Conservation (phyloP, 257 asterid species). For the Coffea eugenioides region DNA sequence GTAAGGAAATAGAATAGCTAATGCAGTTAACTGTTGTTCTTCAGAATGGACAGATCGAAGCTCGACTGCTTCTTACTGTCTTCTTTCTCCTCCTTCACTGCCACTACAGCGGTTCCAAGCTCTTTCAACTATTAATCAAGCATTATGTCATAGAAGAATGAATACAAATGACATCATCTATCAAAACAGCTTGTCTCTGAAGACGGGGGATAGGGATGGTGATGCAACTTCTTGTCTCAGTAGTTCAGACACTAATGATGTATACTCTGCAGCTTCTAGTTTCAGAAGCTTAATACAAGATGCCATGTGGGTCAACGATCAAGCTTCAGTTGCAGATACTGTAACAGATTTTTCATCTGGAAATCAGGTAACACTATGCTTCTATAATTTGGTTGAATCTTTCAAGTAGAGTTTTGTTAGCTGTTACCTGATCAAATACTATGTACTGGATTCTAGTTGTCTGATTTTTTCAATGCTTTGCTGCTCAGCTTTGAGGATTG, state of each 20-base stretch:
- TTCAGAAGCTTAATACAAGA: constrained; percentile 40
- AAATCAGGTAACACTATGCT: constrained; percentile 47
- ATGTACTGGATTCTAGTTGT: background rate
- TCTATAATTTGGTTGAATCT: constrained; percentile 2
- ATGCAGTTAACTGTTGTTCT: constrained; percentile 20
- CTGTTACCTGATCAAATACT: background rate
- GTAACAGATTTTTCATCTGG: constrained; percentile 28
- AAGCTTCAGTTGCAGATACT: constrained; percentile 38
- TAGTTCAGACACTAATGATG: constrained; percentile 23
- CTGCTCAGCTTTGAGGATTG: background rate
- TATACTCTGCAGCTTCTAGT: constrained; percentile 31
- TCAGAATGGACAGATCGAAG: constrained; percentile 63
- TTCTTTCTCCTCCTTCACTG: constrained; percentile 50
- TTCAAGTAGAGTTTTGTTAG: background rate
- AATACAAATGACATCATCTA: constrained; percentile 32
- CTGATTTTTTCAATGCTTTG: background rate
- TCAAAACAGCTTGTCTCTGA: constrained; percentile 19
- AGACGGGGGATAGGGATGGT: constrained; percentile 27
- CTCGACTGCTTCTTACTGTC: constrained; percentile 37
- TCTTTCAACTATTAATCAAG: constrained; percentile 57
- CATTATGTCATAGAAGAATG: constrained; percentile 45
- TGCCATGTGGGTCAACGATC: constrained; percentile 22
- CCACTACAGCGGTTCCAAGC: constrained; percentile 69
- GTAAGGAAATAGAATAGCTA: background rate
- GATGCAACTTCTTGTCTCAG: constrained; percentile 16